Base-by-base conservation (phyloP, 2,329 filamentous ascomycete genomes). In the Neofusicoccum umdonicola region DNA sequence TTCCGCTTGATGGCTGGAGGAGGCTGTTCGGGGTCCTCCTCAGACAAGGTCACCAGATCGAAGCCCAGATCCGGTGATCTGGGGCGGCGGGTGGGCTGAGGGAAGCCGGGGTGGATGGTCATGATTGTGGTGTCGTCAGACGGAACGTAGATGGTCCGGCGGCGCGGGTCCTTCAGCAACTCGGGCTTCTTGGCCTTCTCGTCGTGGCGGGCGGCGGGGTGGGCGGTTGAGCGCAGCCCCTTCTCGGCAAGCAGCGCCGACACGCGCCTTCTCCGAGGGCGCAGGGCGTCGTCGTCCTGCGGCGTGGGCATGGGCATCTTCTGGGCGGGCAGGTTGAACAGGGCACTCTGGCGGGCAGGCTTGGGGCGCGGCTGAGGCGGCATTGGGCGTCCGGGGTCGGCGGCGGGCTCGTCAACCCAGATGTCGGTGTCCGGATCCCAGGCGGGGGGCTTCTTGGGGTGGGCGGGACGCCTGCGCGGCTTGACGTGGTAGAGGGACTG, bases 131-230 rank as follows among this genome's bases (percentile, higher is more conserved):
- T 84, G 64, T 84, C 81, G 35, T 84, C 82, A 2, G 78, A 77
- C 11, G 82, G 82, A 12, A 83, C 76, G 68, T 82, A 84, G 51
- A 84, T 84, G 2, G 81, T 84, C 65, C 80, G 74, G 65, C 81
- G 74, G 62, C 81, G 75, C 4, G 76, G 74, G 17, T 81, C 77
- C 68, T 81, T 82, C 66, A 69, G 73, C 6, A 71, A 69, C 50
- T 78, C 75, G 19, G 68, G 71, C 68, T 68, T 74, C 45, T 73
- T 70, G 56, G 70, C 64, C 74, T 72, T 6, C 44, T 42, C 31
- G 67, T 61, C 51, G 4, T 7, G 27, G 27, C 27, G 27, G 27
- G 47, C 68, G 17, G 73, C 66, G 41, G 69, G 69, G 12, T 27
- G 9, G 8, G 22, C 22, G 22, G 39, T 19, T 4, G 44, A 11